phyloP scores from a whole-genome alignment of 169 alveolate species.

The Plasmodium ovale region DNA sequence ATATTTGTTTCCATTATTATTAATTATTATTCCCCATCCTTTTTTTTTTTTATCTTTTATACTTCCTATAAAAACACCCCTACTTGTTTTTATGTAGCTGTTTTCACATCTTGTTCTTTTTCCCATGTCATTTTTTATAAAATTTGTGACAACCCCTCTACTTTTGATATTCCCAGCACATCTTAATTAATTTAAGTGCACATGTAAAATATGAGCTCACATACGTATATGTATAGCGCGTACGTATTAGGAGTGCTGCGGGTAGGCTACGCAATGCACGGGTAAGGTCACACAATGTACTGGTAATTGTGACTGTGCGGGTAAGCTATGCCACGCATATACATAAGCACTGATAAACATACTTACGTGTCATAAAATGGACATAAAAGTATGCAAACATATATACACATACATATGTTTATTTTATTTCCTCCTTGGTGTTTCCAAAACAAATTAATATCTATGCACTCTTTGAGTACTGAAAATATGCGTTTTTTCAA shows the following conservation, averaged over 20 bases:
- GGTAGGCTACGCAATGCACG: neutral
- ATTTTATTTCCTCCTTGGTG: neutral
- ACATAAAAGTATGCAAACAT: neutral
- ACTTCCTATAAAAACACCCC: slow-evolving; percentile 54
- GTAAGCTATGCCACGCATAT: too few relatives aligned
- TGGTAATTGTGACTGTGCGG: too few relatives aligned
- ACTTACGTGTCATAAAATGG: neutral
- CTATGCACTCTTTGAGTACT: neutral
- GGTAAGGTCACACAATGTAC: too few relatives aligned
- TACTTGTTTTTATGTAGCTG: slow-evolving; percentile 34
- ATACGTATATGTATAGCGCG: neutral
- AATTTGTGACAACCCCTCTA: neutral
- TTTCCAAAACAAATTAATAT: neutral
- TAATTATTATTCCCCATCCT: slow-evolving; percentile 82
- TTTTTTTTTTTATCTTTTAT: slow-evolving; percentile 69
- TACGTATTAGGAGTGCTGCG: neutral
- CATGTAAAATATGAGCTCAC: neutral
- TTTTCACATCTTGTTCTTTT: slow-evolving; percentile 60
- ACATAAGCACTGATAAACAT: too few relatives aligned
- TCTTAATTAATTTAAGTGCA: slow-evolving; percentile 19
- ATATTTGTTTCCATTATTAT: slow-evolving; percentile 81
- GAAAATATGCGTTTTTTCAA: too few relatives aligned
- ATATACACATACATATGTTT: neutral
- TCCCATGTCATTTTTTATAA: slow-evolving; percentile 73
- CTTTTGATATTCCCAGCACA: slow-evolving; percentile 15